These are phyloP conservation scores for Metschnikowia anglica DNA, from an alignment of 805 yeast genomes.

Conservation along the genomic window DNA sequence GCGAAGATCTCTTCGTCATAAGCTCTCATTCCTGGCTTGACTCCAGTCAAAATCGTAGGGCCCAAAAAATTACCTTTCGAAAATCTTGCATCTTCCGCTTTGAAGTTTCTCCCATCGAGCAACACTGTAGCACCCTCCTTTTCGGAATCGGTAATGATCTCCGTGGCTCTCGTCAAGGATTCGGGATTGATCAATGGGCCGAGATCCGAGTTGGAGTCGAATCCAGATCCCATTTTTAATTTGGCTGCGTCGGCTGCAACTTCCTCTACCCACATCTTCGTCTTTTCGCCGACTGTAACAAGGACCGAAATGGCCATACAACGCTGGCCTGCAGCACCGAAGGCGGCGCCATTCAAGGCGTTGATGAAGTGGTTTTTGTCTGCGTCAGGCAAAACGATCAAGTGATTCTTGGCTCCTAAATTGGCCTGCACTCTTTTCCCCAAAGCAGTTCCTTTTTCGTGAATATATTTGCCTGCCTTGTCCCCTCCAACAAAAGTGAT, in stretches of 20 bases:
- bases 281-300: constrained; percentile 62
- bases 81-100: constrained; percentile 38
- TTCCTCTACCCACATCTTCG: constrained; percentile 62
- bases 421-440: constrained; percentile 79
- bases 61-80: constrained; percentile 67
- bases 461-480: constrained; percentile 73
- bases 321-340: constrained; percentile 84
- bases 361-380: constrained; percentile 60
- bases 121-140: constrained; percentile 61
- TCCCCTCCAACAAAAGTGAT: constrained; percentile 79
- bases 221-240: constrained; percentile 65
- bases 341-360: constrained; percentile 71
- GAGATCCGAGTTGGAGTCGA: constrained; percentile 57
- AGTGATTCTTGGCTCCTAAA: constrained; percentile 78
- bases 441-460: constrained; percentile 60
- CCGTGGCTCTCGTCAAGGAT: constrained; percentile 52
- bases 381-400: constrained; percentile 72
- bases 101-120: constrained; percentile 61
- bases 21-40: constrained; percentile 66
- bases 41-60: constrained; percentile 63
- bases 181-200: constrained; percentile 73
- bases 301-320: constrained; percentile 77
- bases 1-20: constrained; percentile 76
- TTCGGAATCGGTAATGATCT: constrained; percentile 54
- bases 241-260: constrained; percentile 55